These are phyloP conservation scores for Coniochaeta sp. DNA, from an alignment of 2,329 filamentous ascomycete genomes.

Conservation along the genomic window DNA sequence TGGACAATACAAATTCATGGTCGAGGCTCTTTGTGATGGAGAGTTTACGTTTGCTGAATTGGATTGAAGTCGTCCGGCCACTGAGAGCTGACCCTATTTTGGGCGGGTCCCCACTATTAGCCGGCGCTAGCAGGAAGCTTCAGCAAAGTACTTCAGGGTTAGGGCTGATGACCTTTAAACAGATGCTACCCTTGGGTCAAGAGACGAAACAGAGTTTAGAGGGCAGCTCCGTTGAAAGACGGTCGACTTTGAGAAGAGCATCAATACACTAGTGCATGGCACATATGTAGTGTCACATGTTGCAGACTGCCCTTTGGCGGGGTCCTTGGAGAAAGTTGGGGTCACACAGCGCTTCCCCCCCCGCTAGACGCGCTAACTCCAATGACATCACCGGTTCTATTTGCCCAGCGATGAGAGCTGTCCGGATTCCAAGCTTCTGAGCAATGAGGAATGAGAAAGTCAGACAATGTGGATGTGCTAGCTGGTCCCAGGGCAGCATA, in stretches of 20 bases:
- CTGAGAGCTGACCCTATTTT: too few relatives aligned
- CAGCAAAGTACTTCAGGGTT: too few relatives aligned
- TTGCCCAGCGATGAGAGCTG: not conserved
- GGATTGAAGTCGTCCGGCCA: not conserved
- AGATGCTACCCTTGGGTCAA: too few relatives aligned
- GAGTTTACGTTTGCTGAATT: too few relatives aligned
- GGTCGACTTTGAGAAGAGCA: too few relatives aligned
- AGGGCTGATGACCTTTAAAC: too few relatives aligned
- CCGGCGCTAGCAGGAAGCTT: too few relatives aligned
- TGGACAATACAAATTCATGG: not conserved
- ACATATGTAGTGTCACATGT: too few relatives aligned
- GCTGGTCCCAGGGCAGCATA: not conserved
- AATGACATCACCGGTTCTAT: conserved; percentile 1
- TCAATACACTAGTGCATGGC: too few relatives aligned
- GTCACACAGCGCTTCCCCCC: not conserved
- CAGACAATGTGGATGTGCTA: not conserved
- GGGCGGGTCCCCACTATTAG: too few relatives aligned
- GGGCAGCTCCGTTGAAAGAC: too few relatives aligned
- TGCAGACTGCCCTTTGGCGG: not conserved
- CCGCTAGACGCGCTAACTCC: not conserved
- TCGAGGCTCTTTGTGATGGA: not conserved
- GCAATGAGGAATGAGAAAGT: not conserved
- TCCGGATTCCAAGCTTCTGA: not conserved
- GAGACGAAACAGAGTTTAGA: too few relatives aligned
- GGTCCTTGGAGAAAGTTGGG: not conserved